Percentiles rank a stretch among this genome's conserved stretches.
Evolutionary conservation across 129 eudicot genomes (phyloP).

Genomic region (Saussurea involucrata): DNA sequence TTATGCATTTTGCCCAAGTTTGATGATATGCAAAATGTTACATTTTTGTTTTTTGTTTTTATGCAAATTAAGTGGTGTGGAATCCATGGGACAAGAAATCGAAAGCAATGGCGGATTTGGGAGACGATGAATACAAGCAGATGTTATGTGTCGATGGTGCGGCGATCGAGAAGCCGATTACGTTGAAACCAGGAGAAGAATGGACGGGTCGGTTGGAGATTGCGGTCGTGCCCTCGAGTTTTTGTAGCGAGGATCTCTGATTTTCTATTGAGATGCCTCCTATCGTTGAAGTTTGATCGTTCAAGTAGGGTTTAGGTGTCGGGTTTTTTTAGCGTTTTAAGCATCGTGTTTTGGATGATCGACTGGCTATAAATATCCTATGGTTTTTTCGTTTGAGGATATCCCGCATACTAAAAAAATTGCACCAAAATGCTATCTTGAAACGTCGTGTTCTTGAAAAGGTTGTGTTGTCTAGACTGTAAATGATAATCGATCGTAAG

Average conservation of each 20-base stretch:
- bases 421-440: slow-evolving; percentile 2
- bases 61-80: slow-evolving; percentile 60
- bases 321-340: slow-evolving; percentile 3
- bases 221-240: slow-evolving; percentile 66
- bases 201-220: slow-evolving; percentile 87
- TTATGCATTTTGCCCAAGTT: neutral
- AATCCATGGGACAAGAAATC: slow-evolving; percentile 97
- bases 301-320: slow-evolving; percentile 26
- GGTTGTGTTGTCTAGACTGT: neutral
- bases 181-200: slow-evolving; percentile 85
- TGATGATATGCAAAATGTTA: neutral
- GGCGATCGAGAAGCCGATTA: slow-evolving; percentile 69
- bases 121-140: slow-evolving; percentile 86
- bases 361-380: slow-evolving; percentile 12
- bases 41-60: neutral
- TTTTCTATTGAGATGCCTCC: slow-evolving; percentile 36
- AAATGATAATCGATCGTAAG: neutral
- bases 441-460: neutral
- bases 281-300: slow-evolving; percentile 3
- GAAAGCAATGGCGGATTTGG: slow-evolving; percentile 78
- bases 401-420: slow-evolving; percentile 10
- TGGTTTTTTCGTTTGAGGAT: slow-evolving; percentile 14
- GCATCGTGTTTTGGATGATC: slow-evolving; percentile 13
- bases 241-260: slow-evolving; percentile 66
- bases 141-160: slow-evolving; percentile 90